Base-by-base conservation (phyloP, 2,329 filamentous ascomycete genomes). In the Exophiala calicioides region DNA sequence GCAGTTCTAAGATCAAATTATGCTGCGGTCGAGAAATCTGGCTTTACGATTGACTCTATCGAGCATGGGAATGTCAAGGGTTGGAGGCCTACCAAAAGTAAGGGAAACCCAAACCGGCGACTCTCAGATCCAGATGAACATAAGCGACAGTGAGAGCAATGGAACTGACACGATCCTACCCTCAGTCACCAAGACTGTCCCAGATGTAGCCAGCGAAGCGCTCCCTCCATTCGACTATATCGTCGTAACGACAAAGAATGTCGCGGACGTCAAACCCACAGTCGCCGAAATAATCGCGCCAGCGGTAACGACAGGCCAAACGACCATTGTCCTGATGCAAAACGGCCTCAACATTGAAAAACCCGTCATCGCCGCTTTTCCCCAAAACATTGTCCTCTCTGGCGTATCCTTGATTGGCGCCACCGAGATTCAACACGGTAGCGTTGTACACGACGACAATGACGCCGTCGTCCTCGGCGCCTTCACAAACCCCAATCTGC, bases 291-390 rank as follows among this genome's bases (percentile, higher is more conserved):
- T 80, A 20, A 72, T 82, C 15, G 57, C 60, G 0, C 74, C 77
- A 0, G 78, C 77, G 1, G 64, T 83, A 1, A 76, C 73, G 0
- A 67, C 70, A 1, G 68, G 67, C 2, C 64, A 72, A 19, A 81
- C 78, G 0, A 68, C 68, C 19, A 75, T 84, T 31, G 68, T 82
- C 0, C 68, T 84, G 3, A 63, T 80, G 3, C 80, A 84, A 49
- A 84, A 84, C 56, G 80, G 80, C 0, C 63, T 84, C 12, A 80
- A 82, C 55, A 82, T 83, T 50, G 78, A 83, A 52, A 71, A 68
- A 29, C 77, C 78, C 0, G 59, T 82, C 16, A 58, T 77, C 12
- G 46, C 57, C 0, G 60, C 62, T 1, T 81, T 79, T 56, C 78
- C 79, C 0, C 47, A 58, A 2, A 81, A 78, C 47, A 60, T 71